Base-by-base conservation (phyloP, 2,329 filamentous ascomycete genomes). In the Botrytis paeoniae region DNA sequence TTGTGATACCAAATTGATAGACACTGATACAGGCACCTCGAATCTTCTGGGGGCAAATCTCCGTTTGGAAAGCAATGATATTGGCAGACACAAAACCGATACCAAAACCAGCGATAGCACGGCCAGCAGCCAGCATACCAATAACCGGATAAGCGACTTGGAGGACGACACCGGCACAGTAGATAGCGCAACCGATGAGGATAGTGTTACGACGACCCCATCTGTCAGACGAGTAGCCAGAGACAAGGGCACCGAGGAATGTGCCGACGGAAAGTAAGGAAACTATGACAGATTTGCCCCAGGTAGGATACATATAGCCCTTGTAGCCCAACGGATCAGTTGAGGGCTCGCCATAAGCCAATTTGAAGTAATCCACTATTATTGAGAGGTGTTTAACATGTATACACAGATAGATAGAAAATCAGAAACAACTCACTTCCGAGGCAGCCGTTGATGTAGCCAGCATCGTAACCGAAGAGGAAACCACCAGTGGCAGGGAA, bases 1-100 rank as follows among this genome's bases (percentile, higher is more conserved):
- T 87, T 73, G 92, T 94, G 81, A 95, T 91, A 82, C 89, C 93
- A 85, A 94, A 94, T 82, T 95, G 92, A 85, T 95, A 95, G 8
- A 88, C 91, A 7, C 91, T 89, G 22, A 95, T 92, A 68, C 94
- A 87, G 69, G 91, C 89, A 80, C 92, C 92, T 79, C 93, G 89
- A 76, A 95, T 90, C 81, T 91, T 92, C 82, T 87, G 88, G 70
- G 92, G 91, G 74, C 83, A 82, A 61, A 77, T 78, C 78, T 85
- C 73, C 76, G 77, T 93, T 92, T 96, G 95, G 87, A 96, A 95
- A 73, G 94, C 85, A 80, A 94, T 93, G 82, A 94, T 89, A 79
- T 94, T 89, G 79, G 92, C 91, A 20, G 91, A 93, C 77, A 92
- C 92, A 81, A 94, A 93, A 80, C 92, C 92, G 78, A 94, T 92